A percentile compares a stretch with the other conserved stretches of the same genome.
phyloP scores from a whole-genome alignment of 441 rosid genomes.

The Mallotus repandus region DNA sequence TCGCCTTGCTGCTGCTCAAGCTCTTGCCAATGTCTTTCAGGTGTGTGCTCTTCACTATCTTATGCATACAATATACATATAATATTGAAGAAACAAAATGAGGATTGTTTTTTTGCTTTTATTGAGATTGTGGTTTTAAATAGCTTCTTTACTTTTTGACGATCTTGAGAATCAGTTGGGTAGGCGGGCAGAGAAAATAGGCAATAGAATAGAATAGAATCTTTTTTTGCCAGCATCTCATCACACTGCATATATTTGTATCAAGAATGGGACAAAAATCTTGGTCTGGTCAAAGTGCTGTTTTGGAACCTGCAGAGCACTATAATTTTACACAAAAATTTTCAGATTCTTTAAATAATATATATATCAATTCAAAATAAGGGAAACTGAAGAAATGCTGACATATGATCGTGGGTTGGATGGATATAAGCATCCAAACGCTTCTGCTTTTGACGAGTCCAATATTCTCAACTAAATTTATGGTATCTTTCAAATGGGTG shows the following conservation, averaged over 20 bases:
- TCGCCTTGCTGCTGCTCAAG: constrained; percentile 72
- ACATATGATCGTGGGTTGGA: constrained; percentile 21
- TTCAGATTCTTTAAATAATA: neutral
- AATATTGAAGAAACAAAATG: neutral
- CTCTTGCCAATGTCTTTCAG: constrained; percentile 76
- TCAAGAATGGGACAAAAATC: constrained; percentile 42
- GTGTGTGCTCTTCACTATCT: constrained; percentile 30
- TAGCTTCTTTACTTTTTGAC: neutral
- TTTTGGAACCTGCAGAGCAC: constrained; percentile 23
- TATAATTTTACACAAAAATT: constrained; percentile 6
- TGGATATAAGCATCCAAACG: constrained; percentile 31
- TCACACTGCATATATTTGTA: constrained; percentile 15
- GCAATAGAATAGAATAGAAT: constrained; percentile 14
- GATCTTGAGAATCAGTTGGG: neutral
- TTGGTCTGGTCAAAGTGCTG: constrained; percentile 48
- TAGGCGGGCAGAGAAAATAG: constrained; percentile 17
- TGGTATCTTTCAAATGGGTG: constrained; percentile 47
- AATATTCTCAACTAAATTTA: constrained; percentile 42
- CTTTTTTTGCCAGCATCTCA: neutral
- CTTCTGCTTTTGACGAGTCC: constrained; percentile 54
- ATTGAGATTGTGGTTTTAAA: neutral
- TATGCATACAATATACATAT: neutral
- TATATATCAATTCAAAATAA: neutral
- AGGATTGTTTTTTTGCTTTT: neutral
- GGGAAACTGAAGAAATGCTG: constrained; percentile 20